Conservation (phyloP, 306 rosid species). For the Prunus mume region DNA sequence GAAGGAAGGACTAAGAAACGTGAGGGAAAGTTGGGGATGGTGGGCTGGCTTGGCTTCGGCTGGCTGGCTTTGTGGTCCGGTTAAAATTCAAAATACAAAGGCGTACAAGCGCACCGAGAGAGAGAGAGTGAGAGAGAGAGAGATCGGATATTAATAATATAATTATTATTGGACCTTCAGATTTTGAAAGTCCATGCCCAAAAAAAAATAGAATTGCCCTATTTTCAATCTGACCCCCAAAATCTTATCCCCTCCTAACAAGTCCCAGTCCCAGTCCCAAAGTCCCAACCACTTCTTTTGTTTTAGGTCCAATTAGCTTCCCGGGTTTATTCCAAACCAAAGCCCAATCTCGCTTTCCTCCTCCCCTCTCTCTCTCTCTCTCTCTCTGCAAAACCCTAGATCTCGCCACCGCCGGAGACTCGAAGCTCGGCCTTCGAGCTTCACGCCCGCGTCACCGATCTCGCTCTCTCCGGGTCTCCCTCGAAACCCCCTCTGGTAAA, state of each 20-base stretch:
- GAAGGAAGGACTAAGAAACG: neutral
- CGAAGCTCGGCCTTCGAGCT: slow-evolving; percentile 44
- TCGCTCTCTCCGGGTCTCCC: slow-evolving; percentile 1
- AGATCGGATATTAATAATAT: neutral
- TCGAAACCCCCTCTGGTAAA: slow-evolving; percentile 26
- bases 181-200: slow-evolving; percentile 39
- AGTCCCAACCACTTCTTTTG: slow-evolving; percentile 23
- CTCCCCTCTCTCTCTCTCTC: neutral
- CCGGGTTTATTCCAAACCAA: slow-evolving; percentile 55
- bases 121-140: neutral
- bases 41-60: neutral
- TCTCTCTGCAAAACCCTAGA: slow-evolving; percentile 64
- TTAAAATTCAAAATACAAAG: neutral
- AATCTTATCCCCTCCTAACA: slow-evolving; percentile 38
- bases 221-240: slow-evolving; percentile 22
- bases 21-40: neutral
- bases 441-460: slow-evolving; percentile 16
- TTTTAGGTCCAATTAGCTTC: slow-evolving; percentile 84
- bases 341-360: slow-evolving; percentile 73
- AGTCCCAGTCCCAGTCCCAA: slow-evolving; percentile 19
- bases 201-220: slow-evolving; percentile 25
- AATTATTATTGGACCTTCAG: slow-evolving; percentile 51
- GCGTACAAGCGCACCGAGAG: neutral
- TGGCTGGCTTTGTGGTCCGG: slow-evolving; percentile 35
- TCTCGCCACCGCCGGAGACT: slow-evolving; percentile 44